Conservation (phyloP, 345 rosid species). For the Euphorbia tirucalli region DNA sequence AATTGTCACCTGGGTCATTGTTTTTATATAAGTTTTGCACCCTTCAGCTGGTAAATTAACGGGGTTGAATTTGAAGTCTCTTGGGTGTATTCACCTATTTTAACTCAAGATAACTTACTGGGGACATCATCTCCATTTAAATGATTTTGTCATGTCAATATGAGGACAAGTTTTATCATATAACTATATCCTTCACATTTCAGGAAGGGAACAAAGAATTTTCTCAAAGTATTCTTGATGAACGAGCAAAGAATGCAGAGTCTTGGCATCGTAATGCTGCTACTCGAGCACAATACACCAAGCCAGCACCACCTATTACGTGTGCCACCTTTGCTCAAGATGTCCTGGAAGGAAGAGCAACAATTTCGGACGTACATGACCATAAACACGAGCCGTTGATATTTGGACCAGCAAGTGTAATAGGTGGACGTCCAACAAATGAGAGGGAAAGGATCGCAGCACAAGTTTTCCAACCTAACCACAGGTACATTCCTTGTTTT, state of each 20-base stretch:
- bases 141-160: background rate
- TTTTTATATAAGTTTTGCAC: too few relatives aligned
- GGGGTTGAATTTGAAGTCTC: background rate
- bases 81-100: background rate
- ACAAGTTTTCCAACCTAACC: slow-evolving; percentile 75
- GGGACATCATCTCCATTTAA: background rate
- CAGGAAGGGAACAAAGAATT: background rate
- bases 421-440: slow-evolving; percentile 52
- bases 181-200: too few relatives aligned
- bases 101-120: background rate
- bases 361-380: slow-evolving; percentile 70
- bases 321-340: background rate
- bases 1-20: slow-evolving; percentile 13
- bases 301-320: slow-evolving; percentile 74
- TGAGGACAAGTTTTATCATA: background rate
- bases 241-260: slow-evolving; percentile 44
- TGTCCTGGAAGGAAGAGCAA: slow-evolving; percentile 80
- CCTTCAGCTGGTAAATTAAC: background rate
- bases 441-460: slow-evolving; percentile 90
- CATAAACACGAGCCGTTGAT: slow-evolving; percentile 89
- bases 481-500: slow-evolving; percentile 56
- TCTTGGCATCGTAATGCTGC: slow-evolving; percentile 91
- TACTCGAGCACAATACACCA: slow-evolving; percentile 49
- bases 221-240: background rate
- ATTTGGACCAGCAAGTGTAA: slow-evolving; percentile 89